These are phyloP conservation scores for Colletotrichum sp. DNA, from an alignment of 2,329 filamentous ascomycete species.

Conservation along the genomic window DNA sequence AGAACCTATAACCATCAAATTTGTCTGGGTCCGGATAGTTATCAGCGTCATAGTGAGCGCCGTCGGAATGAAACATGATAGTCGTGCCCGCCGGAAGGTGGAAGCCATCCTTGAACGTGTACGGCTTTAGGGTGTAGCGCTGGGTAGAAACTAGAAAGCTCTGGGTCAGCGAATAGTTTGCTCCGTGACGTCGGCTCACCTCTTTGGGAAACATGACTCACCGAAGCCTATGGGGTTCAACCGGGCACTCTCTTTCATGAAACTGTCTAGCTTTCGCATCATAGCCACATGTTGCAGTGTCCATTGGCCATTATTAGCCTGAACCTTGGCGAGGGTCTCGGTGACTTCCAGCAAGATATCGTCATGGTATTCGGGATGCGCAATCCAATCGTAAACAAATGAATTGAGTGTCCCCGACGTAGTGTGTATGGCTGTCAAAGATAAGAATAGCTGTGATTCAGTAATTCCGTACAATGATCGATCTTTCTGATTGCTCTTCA, in stretches of 20 bases:
- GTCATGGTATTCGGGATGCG: not conserved
- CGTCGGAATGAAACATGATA: not conserved
- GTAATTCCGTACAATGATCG: not conserved
- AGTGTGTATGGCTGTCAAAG: not conserved
- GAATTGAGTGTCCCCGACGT: not conserved
- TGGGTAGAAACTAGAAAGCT: not conserved
- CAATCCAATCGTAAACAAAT: not conserved
- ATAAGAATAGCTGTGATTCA: not conserved
- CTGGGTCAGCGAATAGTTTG: not conserved
- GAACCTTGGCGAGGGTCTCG: not conserved
- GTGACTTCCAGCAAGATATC: not conserved
- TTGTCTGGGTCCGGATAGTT: not conserved
- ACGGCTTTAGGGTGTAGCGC: not conserved
- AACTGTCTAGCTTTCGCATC: not conserved
- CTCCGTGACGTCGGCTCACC: not conserved
- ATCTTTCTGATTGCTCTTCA: not conserved
- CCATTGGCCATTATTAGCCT: not conserved
- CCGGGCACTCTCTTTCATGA: not conserved
- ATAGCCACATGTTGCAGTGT: not conserved
- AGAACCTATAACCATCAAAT: not conserved
- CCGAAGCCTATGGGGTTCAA: not conserved
- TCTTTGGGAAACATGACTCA: not conserved
- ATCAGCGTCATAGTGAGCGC: not conserved
- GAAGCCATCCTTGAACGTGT: not conserved
- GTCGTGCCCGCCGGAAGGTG: not conserved